Evolutionary conservation across 1,284 basidiomycete species (phyloP).

Genomic region (Pyrrhoderma noxium): DNA sequence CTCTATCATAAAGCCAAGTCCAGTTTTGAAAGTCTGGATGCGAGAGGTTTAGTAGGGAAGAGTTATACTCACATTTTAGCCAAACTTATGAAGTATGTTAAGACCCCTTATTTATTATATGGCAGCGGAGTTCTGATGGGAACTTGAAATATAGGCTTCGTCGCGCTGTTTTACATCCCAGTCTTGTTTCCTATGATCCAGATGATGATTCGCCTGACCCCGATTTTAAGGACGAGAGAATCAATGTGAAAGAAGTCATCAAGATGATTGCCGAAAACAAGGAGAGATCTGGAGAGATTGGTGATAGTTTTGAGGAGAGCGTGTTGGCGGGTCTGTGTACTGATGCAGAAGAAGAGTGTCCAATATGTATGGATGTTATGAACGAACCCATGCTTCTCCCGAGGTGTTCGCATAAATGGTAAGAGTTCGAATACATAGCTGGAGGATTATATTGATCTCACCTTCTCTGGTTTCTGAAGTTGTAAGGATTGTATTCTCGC

Average conservation of each 20-base stretch:
- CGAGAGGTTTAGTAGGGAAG: constrained; percentile 70
- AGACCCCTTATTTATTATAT: not conserved
- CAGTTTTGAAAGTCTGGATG: constrained; percentile 70
- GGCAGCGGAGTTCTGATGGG: constrained; percentile 12
- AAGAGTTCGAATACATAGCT: too few species aligned
- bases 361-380: constrained; percentile 75
- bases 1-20: constrained; percentile 62
- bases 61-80: constrained; percentile 89
- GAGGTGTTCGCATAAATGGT: constrained; percentile 75
- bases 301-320: constrained; percentile 52
- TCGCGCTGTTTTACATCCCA: constrained; percentile 81
- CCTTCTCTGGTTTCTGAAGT: constrained; percentile 31
- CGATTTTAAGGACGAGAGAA: constrained; percentile 31
- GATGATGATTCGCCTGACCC: constrained; percentile 37
- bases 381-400: constrained; percentile 67
- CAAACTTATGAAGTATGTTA: constrained; percentile 81
- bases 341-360: constrained; percentile 54
- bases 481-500: constrained; percentile 81
- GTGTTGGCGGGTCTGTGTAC: constrained; percentile 53
- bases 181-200: constrained; percentile 55
- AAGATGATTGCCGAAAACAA: constrained; percentile 42
- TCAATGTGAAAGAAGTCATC: constrained; percentile 61
- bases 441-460: too few species aligned
- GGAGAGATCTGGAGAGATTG: constrained; percentile 26
- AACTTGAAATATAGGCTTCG: constrained; percentile 47